These are phyloP conservation scores for Bryoglossum gracile DNA, from an alignment of 495 filamentous ascomycete species.

Conservation along the genomic window DNA sequence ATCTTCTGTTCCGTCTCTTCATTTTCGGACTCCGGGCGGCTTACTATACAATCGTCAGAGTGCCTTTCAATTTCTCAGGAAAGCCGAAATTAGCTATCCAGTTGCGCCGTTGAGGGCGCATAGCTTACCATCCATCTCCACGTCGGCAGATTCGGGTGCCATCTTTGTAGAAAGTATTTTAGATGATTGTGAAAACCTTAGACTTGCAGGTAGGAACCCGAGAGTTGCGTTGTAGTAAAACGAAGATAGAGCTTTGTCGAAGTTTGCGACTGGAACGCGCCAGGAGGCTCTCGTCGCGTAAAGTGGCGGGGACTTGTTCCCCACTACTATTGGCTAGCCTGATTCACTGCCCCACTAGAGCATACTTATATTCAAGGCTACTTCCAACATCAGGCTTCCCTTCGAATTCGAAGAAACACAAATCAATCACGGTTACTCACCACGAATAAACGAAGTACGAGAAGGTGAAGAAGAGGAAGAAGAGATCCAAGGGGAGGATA, in stretches of 20 bases:
- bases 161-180: constrained; percentile 7
- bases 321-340: too few species aligned
- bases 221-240: not conserved
- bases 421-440: constrained; percentile 5
- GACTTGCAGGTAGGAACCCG: not conserved
- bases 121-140: constrained; percentile 26
- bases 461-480: constrained; percentile 5
- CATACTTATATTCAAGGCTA: too few species aligned
- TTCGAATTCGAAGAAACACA: too few species aligned
- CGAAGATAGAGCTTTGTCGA: not conserved
- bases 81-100: too few species aligned
- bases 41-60: constrained; percentile 6
- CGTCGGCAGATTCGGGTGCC: constrained; percentile 23
- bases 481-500: not conserved
- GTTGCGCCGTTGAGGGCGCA: too few species aligned
- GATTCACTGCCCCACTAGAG: too few species aligned
- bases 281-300: constrained; percentile 6
- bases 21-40: constrained; percentile 19
- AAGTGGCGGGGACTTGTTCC: too few species aligned
- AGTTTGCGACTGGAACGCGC: not conserved
- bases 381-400: too few species aligned
- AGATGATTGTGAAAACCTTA: not conserved
- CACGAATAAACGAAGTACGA: constrained; percentile 1
- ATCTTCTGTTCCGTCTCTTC: constrained; percentile 56
- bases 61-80: not conserved